Base-by-base conservation (phyloP, 78 protist species). In the Emiliania huxleyi region DNA sequence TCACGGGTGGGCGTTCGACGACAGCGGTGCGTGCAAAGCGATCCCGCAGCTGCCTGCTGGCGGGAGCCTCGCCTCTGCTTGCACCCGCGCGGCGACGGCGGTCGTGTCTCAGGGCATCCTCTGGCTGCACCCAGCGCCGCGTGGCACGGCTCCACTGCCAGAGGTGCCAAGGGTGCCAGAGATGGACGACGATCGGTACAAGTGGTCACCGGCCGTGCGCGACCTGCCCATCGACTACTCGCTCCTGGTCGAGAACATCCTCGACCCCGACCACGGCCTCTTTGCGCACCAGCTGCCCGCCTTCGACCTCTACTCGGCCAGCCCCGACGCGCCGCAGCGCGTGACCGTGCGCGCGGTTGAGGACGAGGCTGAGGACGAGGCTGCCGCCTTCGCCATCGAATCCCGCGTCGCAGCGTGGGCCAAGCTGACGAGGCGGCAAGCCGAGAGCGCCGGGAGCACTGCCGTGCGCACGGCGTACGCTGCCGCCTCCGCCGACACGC, bases 221-320 rank as follows among this genome's bases (percentile, higher is more conserved):
- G 90, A 83, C 90, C 21, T 83, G 8, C 90, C 90, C 2, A 5
- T 83, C 42, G 90, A 83, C 62, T 83, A n/a, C 42, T 48, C 90
- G 69, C 37, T 83, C 8, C 90, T 83, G 49, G 38, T 83, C 42
- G 69, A 83, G 56, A 83, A 83, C 69, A 46, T 83, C 22, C 90
- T 46, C 42, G 90, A 83, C 21, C 90, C 90, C 19, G 69, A 46
- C 62, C 90, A 83, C 62, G 62, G 62, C 25, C 69, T 46, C 23
- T 83, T 83, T 25, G 90, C 90, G 5, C 90, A 83, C 23, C 90
- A 83, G 62, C 4, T 4, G 6, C 42, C 38, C 40, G 11, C 21
- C 69, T 83, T 46, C 69, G 90, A 83, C 62, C 69, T 83, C 5
- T 83, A 83, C 90, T 29, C 62, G 8, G 90, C 90, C 0, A 18